Conservation (phyloP, 2,329 filamentous ascomycete genomes). For the Colletotrichum salicis region DNA sequence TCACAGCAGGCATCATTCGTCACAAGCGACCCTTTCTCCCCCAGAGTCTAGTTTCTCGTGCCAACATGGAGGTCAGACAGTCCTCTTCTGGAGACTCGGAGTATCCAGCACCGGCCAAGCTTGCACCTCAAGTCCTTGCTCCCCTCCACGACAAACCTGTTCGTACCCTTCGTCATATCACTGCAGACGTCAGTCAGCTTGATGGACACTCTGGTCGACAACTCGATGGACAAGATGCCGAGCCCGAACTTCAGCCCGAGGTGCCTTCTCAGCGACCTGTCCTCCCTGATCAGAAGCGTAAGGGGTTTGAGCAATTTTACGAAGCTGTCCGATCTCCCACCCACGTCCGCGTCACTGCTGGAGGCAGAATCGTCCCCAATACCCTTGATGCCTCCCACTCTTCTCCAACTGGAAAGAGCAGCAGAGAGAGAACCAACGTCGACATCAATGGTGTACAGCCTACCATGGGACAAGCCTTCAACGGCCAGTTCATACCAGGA, state of each 20-base stretch:
- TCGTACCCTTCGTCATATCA: not conserved
- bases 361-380: constrained; percentile 74
- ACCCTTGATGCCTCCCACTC: constrained; percentile 57
- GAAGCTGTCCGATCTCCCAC: constrained; percentile 75
- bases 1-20: constrained; percentile 29
- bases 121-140: not conserved
- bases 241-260: constrained; percentile 36
- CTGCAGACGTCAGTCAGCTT: constrained; percentile 14
- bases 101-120: not conserved
- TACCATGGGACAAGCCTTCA: constrained; percentile 40
- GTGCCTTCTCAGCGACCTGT: constrained; percentile 33
- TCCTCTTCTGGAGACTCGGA: constrained; percentile 26
- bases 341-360: constrained; percentile 74
- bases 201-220: constrained; percentile 40
- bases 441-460: constrained; percentile 41
- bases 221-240: constrained; percentile 53
- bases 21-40: constrained; percentile 7
- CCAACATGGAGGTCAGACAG: constrained; percentile 22
- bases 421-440: constrained; percentile 50
- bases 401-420: constrained; percentile 65
- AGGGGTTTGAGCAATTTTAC: constrained; percentile 76
- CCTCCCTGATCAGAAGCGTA: constrained; percentile 62
- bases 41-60: constrained; percentile 18
- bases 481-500: constrained; percentile 18
- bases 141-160: not conserved